Evolutionary conservation across 129 eudicot genomes (phyloP), one percentile per base, ranked within the genome.

Genomic region (Silybum marianum): DNA sequence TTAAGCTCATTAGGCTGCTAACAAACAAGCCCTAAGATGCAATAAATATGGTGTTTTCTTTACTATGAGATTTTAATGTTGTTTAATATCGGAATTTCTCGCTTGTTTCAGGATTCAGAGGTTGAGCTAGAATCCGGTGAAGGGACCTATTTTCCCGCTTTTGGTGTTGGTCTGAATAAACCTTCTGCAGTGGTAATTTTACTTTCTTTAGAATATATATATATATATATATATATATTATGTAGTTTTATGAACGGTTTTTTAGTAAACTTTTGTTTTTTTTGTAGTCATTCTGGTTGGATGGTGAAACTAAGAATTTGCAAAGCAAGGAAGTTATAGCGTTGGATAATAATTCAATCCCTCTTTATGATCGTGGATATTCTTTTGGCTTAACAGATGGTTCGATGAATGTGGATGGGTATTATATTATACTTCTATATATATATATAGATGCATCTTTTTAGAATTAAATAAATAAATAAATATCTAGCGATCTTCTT

Each of bases 321-420:
- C 88, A 86, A 73, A 82, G 82, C 79, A 88, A 82, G 68, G 93
- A 89, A 75, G 28, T 77, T 74, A 40, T 85, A 44, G 75, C 86
- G 21, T 73, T 89, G 85, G 97, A 95, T 84, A 88, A 86, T 75
- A 85, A 80, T 66, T 90, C 93, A 18, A 86, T 90, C 78, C 99
- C 99, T n/a, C 91, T 90, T 60, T 95, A 95, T 85, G 99, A 95
- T 73, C 97, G 99, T 62, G 99, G 95, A 58, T 94, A 84, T 75
- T 82, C 94, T 25, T 84, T 84, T 39, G 96, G 94, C 51, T 81
- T 89, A 80, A 36, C 75, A 22, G 97, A 90, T 78, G 93, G 89
- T 74, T 73, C 86, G 34, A 84, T 80, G 84, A 87, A 88, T 74
- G 25, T 78, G 62, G 92, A 90, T 7, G 88, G 94, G 97, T 92